A percentile compares a stretch with the other conserved stretches of the same genome.
phyloP scores from a whole-genome alignment of 345 rosid genomes.

The Eutrema heterophyllum region DNA sequence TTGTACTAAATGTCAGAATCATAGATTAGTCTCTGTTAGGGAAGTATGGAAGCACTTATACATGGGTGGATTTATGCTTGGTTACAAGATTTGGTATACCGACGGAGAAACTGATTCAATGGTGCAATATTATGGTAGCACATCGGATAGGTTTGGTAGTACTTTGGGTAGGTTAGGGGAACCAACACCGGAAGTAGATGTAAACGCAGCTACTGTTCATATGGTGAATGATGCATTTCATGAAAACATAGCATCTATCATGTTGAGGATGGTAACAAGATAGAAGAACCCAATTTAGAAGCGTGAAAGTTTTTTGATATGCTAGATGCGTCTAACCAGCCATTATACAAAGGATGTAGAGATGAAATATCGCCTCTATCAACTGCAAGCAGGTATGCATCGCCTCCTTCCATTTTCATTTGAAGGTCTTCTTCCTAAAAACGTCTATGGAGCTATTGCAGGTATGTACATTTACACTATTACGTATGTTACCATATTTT shows the following conservation, averaged over 20 bases:
- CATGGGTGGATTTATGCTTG: background rate
- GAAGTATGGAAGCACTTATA: background rate
- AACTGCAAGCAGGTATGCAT: too few species aligned
- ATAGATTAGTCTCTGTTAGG: too few species aligned
- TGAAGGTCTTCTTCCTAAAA: too few species aligned
- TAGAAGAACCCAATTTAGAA: background rate
- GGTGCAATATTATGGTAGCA: background rate
- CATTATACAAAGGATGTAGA: too few species aligned
- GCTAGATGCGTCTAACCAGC: background rate
- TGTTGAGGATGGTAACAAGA: background rate
- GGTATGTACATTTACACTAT: too few species aligned
- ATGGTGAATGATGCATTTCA: background rate
- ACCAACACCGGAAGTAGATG: background rate
- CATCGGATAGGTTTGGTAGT: too few species aligned
- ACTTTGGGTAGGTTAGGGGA: background rate
- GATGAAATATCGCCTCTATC: too few species aligned
- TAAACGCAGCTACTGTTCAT: too few species aligned
- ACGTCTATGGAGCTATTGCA: too few species aligned
- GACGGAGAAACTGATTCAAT: background rate
- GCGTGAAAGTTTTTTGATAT: background rate
- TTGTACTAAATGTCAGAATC: too few species aligned
- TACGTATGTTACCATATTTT: too few species aligned
- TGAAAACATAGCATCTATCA: background rate
- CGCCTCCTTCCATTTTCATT: too few species aligned
- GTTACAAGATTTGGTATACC: background rate